Evolutionary conservation across 176 grass and related monocot genomes (phyloP), one percentile per base, ranked within the genome.

Genomic region (Oryza meridionalis): DNA sequence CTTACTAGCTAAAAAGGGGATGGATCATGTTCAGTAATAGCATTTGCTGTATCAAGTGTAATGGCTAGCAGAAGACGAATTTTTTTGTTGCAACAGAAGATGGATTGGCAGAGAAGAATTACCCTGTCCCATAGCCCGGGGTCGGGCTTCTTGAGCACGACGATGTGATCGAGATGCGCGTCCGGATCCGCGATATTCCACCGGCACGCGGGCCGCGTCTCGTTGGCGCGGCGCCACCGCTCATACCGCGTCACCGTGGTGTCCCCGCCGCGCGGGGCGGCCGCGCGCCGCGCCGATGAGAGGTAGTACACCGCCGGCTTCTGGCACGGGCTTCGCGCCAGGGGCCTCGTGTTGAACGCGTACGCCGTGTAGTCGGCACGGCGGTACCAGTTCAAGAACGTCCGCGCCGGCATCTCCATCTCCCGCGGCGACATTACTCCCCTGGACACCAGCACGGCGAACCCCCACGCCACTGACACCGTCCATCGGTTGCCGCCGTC

Each of bases 341-440:
- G 69, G 0, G 96, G 93, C 46, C 96, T 79, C 0, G 96, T 99
- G 88, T 99, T 99, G 87, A 99, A 99, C 4, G 96, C 89, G 86
- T 99, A 99, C 31, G 91, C 91, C 13, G 82, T 96, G 79, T 99
- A 99, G 88, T 99, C 96, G 46, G 94, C 94, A 15, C 94, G 93
- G 24, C 85, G 85, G 81, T 96, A 94, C 96, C 96, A 99, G 86
- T 99, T 99, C 69, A 99, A 80, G 89, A 99, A 99, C 8, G 96
- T 99, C 66, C 96, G 72, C 44, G 93, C 81, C 45, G 96, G 96
- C 89, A 88, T 99, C 87, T 99, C 96, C 96, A 99, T 99, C 86
- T 96, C 96, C 77, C 96, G 75, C 9, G 96, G 93, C 16, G 96
- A 94, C 91, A 93, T 96, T 33, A 96, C 51, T 1, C 96, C 96